Base-by-base conservation (phyloP, 495 filamentous ascomycete species). In the Daldinia vernicosa region DNA sequence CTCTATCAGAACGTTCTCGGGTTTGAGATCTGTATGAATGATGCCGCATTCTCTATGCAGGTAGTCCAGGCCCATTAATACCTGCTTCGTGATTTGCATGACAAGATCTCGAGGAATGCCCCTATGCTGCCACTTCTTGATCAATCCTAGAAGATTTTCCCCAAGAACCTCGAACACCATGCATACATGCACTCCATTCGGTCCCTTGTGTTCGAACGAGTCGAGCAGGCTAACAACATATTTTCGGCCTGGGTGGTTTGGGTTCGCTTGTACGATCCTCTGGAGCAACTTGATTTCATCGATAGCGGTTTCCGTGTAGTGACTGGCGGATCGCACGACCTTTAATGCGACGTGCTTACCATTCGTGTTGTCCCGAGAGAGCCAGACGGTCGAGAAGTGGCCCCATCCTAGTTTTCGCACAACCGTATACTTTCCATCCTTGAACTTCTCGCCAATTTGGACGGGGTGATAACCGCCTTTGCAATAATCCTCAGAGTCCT, bases 131-230 rank as follows among this genome's bases (percentile, higher is more conserved):
- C 95, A 99, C 63, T 91, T 89, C 86, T 98, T 99, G 84, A 99
- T 99, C 78, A 99, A 80, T 12, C 96, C 95, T 59, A 99, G 80
- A 54, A 99, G 78, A 76, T 99, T 99, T 85, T 99, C 95, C 14
- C 95, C 95, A 53, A 99, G 81, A 12, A 99, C 95, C 79, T 99
- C 95, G 72, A 99, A 99, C 5, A 99, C 95, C 95, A 99, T 99
- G 84, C 95, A 99, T 54, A 98, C 94, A 76, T 99, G 95, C 32
- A 92, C 89, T 40, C 95, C 95, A 79, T 99, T 95, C 14, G 95
- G 95, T 5, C 95, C 95, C 80, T 96, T 97, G 80, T 98, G 95
- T 72, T 97, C 96, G 77, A 99, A 99, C 3, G 93, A 97, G 79
- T 99, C 95, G 64, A 98, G 84, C 19, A 99, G 85, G 78, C 94